Conservation (phyloP, 306 rosid species). For the Vachellia collinsii region DNA sequence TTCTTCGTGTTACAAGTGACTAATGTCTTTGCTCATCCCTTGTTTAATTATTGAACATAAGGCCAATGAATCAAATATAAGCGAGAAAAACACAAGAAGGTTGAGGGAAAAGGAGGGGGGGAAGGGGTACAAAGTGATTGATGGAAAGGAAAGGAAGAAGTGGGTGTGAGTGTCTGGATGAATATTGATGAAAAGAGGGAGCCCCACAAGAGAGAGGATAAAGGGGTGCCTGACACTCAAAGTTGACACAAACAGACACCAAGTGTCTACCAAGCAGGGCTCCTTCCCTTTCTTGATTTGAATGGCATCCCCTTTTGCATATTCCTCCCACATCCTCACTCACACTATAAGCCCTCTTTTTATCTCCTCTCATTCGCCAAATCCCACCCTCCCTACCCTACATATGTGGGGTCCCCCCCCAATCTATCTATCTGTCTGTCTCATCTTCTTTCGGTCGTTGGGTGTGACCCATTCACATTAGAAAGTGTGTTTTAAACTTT, state of each 20-base stretch:
- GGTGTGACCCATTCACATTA: conserved; percentile 2
- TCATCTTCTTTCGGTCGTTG: conserved; percentile 27
- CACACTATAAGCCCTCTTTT: conserved; percentile 18
- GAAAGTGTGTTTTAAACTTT: background rate
- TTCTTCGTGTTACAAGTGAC: too few relatives aligned
- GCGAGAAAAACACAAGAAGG: background rate
- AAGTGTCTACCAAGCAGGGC: conserved; percentile 42
- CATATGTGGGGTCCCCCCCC: background rate
- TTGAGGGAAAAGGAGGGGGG: background rate
- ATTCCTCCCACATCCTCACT: conserved; percentile 41
- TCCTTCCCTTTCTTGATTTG: conserved; percentile 34
- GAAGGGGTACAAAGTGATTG: background rate
- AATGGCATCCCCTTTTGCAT: conserved; percentile 49
- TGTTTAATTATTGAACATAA: background rate
- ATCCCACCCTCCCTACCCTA: background rate
- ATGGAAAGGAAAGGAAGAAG: background rate
- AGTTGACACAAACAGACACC: conserved; percentile 41
- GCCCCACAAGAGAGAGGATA: conserved; percentile 23
- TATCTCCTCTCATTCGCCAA: conserved; percentile 30
- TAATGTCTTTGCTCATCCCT: too few relatives aligned
- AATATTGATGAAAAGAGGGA: background rate
- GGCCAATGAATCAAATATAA: background rate
- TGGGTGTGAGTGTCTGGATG: background rate
- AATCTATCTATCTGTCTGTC: background rate
- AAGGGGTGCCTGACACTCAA: conserved; percentile 10